Conservation (phyloP, 192 early-diverging fungal species). For the Gryganskiella cystojenkinii region DNA sequence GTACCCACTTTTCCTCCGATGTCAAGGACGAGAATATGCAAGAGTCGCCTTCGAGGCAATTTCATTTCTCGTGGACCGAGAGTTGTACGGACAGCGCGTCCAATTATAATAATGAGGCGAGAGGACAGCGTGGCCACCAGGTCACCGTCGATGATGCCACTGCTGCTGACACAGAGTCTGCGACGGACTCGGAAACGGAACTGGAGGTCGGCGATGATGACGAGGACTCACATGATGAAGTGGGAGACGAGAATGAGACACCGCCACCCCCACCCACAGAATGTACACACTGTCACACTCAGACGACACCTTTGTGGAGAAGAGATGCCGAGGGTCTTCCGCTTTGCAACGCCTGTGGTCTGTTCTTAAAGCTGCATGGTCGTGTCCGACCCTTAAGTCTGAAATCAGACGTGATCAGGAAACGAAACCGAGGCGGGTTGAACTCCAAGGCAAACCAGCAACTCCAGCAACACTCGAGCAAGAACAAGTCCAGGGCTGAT, state of each 20-base stretch:
- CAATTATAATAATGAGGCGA: too few species aligned
- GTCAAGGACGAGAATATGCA: too few species aligned
- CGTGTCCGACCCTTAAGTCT: conserved; percentile 81
- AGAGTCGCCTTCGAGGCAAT: too few species aligned
- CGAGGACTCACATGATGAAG: conserved; percentile 1
- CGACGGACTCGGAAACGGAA: background rate
- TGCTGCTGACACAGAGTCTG: background rate
- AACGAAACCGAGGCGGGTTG: conserved; percentile 75
- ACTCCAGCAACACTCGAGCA: background rate
- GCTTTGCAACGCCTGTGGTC: conserved; percentile 95
- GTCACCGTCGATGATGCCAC: too few species aligned
- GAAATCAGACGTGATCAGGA: conserved; percentile 86
- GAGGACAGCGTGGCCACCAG: too few species aligned
- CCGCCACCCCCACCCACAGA: conserved; percentile 7
- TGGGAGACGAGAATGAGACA: background rate
- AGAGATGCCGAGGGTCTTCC: conserved; percentile 81
- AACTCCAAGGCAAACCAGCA: conserved; percentile 4
- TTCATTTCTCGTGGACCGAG: too few species aligned
- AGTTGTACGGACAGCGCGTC: too few species aligned
- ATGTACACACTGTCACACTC: conserved; percentile 87
- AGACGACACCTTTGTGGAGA: conserved; percentile 90
- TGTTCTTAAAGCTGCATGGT: conserved; percentile 93
- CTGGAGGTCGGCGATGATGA: background rate
- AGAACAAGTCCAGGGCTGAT: background rate
- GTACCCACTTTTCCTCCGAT: too few species aligned